phyloP scores from a whole-genome alignment of 768 basidiomycete species.

The Boletus vinaceobasis region DNA sequence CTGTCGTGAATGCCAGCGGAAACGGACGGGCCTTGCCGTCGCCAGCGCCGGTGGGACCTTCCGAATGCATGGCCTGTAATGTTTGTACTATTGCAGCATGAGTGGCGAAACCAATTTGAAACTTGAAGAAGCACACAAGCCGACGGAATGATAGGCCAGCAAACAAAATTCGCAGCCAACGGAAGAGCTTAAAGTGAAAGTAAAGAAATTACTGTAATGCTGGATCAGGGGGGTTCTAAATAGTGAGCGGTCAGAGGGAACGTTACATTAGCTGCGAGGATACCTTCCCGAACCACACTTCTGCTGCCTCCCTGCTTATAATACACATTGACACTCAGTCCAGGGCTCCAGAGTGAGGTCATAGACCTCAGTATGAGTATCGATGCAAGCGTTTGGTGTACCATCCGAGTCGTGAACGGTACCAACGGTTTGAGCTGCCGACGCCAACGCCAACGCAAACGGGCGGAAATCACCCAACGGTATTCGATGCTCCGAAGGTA shows the following conservation, averaged over 20 bases:
- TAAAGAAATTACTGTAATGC: no score
- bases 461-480: background rate
- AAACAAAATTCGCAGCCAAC: background rate
- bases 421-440: background rate
- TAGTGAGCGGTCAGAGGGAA: background rate
- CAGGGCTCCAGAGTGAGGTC: background rate
- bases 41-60: background rate
- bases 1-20: background rate
- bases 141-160: background rate
- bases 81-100: background rate
- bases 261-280: no score
- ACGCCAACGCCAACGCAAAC: background rate
- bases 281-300: no score
- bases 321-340: background rate
- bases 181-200: background rate
- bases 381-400: background rate
- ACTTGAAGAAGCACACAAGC: background rate
- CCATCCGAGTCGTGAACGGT: background rate
- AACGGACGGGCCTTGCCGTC: background rate
- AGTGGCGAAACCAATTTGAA: background rate
- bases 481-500: background rate
- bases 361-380: background rate
- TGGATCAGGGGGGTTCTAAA: background rate
- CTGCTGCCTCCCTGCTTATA: no score
- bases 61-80: background rate